Evolutionary conservation across 1,284 basidiomycete genomes (phyloP), one percentile per base, ranked within the genome.

Genomic region (Heterobasidion parviporum): DNA sequence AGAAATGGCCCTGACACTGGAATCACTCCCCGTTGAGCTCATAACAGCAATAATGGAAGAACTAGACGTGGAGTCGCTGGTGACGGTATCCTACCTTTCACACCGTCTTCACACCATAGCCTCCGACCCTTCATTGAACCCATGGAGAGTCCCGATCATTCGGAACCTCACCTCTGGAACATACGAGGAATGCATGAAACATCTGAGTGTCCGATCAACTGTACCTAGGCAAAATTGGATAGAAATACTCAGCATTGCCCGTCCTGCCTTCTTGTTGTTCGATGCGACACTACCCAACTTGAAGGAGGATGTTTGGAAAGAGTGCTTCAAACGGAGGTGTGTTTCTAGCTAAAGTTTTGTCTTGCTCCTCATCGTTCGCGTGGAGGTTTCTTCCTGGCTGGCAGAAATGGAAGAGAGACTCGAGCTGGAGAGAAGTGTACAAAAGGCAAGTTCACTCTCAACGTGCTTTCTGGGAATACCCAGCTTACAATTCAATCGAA

Each of bases 201-300:
- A 84, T 62, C 74, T 89, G 41, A 77, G 81, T 60, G 76, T 85
- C 46, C 79, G 81, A 45, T 68, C 70, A 32, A 80, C 70, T 18
- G 83, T 89, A 1, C 87, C 88, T 7, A 74, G 82, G 45, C 80
- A 83, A 57, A 90, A 89, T 62, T 89, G 85, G 83, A 74, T 89
- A 50, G 84, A 88, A 57, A 82, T 89, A 45, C 66, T 89, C 52
- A 77, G 78, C 41, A 67, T 81, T 14, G 86, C 82, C 9, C 70
- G 71, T 36, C 74, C 85, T 0, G 66, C 73, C 3, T 87, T 82
- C 67, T 71, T 90, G 50, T 70, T 89, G 9, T 86, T 81, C 61
- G 78, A 86, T 44, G 73, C 79, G 26, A 83, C 83, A 12, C 67
- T 86, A 44, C 88, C 88, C 8, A 84, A 85, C 62, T 68, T 89